phyloP scores from a whole-genome alignment of 2,329 filamentous ascomycete genomes.

The Cercospora zeae-maydis region DNA sequence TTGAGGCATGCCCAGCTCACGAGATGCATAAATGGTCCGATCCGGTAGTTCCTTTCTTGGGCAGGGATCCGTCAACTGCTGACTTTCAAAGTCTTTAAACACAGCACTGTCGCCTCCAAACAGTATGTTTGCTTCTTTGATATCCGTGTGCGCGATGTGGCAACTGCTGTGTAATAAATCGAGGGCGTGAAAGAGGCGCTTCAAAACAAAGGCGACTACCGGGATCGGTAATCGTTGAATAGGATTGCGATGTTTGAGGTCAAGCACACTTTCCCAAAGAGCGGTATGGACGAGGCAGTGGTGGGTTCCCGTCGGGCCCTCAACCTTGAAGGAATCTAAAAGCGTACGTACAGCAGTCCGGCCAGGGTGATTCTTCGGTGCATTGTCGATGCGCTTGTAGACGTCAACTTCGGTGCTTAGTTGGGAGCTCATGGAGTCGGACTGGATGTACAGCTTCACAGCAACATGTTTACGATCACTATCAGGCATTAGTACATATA shows the following conservation, averaged over 20 bases:
- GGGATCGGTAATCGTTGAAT: not conserved
- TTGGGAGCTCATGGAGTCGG: not conserved
- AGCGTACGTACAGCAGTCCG: not conserved
- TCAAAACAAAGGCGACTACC: not conserved
- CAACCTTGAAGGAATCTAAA: not conserved
- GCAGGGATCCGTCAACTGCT: not conserved
- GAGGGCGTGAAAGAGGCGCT: not conserved
- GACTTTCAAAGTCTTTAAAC: not conserved
- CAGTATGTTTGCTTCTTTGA: not conserved
- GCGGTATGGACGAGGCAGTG: constrained; percentile 16
- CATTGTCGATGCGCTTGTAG: not conserved
- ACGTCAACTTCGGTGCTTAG: not conserved
- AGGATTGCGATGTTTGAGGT: not conserved
- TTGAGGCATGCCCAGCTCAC: constrained; percentile 17
- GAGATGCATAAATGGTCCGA: constrained; percentile 21
- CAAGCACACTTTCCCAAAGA: not conserved
- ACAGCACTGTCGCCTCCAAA: not conserved
- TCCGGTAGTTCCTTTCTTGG: not conserved
- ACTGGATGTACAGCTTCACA: not conserved
- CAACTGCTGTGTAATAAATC: constrained; percentile 1
- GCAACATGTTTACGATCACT: not conserved
- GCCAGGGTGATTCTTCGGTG: not conserved
- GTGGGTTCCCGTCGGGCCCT: not conserved
- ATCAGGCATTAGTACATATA: not conserved
- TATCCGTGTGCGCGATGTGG: not conserved